phyloP scores from a whole-genome alignment of 495 filamentous ascomycete genomes.

The Talaromyces borbonicus region DNA sequence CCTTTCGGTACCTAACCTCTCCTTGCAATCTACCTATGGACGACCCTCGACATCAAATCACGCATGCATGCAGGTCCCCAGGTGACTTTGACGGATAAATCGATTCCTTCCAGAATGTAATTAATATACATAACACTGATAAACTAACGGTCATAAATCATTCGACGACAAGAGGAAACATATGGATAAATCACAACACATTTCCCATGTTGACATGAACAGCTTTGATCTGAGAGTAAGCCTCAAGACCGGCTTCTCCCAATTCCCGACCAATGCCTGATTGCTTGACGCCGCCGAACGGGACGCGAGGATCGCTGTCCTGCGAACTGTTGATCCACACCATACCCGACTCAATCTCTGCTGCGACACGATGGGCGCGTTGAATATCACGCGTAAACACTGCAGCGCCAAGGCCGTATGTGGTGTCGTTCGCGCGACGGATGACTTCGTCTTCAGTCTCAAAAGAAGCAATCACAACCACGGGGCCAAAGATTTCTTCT shows the following conservation, averaged over 20 bases:
- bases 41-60: too few relatives aligned
- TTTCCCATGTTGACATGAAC: slow-evolving; percentile 72
- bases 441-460: slow-evolving; percentile 77
- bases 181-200: neutral
- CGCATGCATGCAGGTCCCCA: too few relatives aligned
- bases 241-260: slow-evolving; percentile 70
- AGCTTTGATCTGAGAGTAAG: slow-evolving; percentile 71
- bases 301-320: slow-evolving; percentile 62
- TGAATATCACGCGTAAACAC: slow-evolving; percentile 73
- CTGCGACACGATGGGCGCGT: slow-evolving; percentile 66
- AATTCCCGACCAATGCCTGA: slow-evolving; percentile 84
- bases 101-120: too few relatives aligned
- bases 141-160: too few relatives aligned
- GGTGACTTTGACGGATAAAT: too few relatives aligned
- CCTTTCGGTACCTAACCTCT: too few relatives aligned
- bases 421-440: slow-evolving; percentile 70
- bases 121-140: too few relatives aligned
- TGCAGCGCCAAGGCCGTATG: slow-evolving; percentile 73
- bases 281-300: slow-evolving; percentile 92
- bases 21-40: too few relatives aligned
- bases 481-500: slow-evolving; percentile 83
- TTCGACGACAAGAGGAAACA: neutral
- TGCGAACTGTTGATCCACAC: slow-evolving; percentile 90
- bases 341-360: slow-evolving; percentile 80
- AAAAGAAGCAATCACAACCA: slow-evolving; percentile 72